These are phyloP conservation scores for Camellia oleifera DNA, from an alignment of 179 eudicot species.

Conservation along the genomic window DNA sequence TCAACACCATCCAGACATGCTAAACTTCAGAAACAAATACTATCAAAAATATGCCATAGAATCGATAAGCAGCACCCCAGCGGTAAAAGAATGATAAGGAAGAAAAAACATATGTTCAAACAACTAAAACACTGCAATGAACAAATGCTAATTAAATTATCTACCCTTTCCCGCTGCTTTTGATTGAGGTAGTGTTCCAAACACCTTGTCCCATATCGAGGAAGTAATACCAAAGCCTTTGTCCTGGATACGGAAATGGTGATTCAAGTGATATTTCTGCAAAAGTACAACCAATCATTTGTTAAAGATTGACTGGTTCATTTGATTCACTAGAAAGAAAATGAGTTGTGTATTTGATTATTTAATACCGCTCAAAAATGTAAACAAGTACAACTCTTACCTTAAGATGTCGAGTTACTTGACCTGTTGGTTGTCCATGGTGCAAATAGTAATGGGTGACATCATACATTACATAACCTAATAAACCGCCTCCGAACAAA, in stretches of 20 bases:
- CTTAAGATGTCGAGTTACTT: slow-evolving; percentile 62
- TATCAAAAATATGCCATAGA: not conserved
- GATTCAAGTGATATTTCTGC: slow-evolving; percentile 93
- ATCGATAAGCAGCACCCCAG: not conserved
- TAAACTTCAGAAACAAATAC: not conserved
- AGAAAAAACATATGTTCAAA: not conserved
- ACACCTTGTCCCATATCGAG: slow-evolving; percentile 81
- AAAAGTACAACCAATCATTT: slow-evolving; percentile 4
- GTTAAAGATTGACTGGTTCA: not conserved
- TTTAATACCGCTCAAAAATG: not conserved
- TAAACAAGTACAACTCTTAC: slow-evolving; percentile 29
- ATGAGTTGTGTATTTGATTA: not conserved
- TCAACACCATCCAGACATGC: slow-evolving; percentile 5
- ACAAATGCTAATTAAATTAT: slow-evolving; percentile 1
- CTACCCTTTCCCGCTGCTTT: slow-evolving; percentile 33
- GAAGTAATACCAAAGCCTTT: slow-evolving; percentile 95
- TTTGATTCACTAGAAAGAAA: not conserved
- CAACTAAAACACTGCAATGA: not conserved
- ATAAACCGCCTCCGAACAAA: slow-evolving; percentile 72
- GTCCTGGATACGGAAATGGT: slow-evolving; percentile 83
- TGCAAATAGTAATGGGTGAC: slow-evolving; percentile 92
- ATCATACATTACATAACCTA: slow-evolving; percentile 91
- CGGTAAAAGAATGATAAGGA: no score
- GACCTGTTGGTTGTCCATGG: slow-evolving; percentile 75
- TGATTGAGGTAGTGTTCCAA: slow-evolving; percentile 77